Conservation (phyloP, 2,329 filamentous ascomycete species). For the Scedosporium dehoogii region DNA sequence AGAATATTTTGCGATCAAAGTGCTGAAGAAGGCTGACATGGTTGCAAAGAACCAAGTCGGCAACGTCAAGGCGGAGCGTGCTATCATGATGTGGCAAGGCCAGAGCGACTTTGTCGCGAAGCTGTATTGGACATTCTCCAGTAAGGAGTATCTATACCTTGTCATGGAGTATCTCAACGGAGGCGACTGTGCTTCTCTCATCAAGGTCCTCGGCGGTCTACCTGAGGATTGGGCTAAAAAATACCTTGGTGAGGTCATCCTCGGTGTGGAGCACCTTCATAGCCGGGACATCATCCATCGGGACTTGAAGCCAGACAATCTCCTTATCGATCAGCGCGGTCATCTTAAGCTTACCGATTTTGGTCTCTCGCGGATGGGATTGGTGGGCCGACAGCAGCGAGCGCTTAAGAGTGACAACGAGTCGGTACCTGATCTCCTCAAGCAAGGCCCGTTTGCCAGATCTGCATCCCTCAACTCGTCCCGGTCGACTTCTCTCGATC, state of each 20-base stretch:
- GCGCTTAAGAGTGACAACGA: slow-evolving; percentile 72
- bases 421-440: slow-evolving; percentile 83
- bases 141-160: slow-evolving; percentile 96
- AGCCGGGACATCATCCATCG: slow-evolving; percentile 91
- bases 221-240: slow-evolving; percentile 98
- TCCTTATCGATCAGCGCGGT: slow-evolving; percentile 92
- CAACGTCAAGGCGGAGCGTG: slow-evolving; percentile 95
- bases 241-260: slow-evolving; percentile 88
- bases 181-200: slow-evolving; percentile 90
- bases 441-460: slow-evolving; percentile 81
- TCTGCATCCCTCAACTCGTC: slow-evolving; percentile 82
- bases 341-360: slow-evolving; percentile 97
- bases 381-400: slow-evolving; percentile 92
- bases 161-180: slow-evolving; percentile 99
- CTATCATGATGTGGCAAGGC: slow-evolving; percentile 99
- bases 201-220: slow-evolving; percentile 85
- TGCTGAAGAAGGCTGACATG: slow-evolving; percentile 99
- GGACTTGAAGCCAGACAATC: slow-evolving; percentile 92
- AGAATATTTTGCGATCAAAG: slow-evolving; percentile 98
- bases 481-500: slow-evolving; percentile 85
- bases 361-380: slow-evolving; percentile 90
- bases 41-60: slow-evolving; percentile 99
- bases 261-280: slow-evolving; percentile 95
- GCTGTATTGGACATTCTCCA: slow-evolving; percentile 98
- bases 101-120: slow-evolving; percentile 99